A percentile compares a stretch with the other conserved stretches of the same genome.
These are phyloP conservation scores for Castanea crenata DNA, from an alignment of 306 rosid species.

Conservation along the genomic window DNA sequence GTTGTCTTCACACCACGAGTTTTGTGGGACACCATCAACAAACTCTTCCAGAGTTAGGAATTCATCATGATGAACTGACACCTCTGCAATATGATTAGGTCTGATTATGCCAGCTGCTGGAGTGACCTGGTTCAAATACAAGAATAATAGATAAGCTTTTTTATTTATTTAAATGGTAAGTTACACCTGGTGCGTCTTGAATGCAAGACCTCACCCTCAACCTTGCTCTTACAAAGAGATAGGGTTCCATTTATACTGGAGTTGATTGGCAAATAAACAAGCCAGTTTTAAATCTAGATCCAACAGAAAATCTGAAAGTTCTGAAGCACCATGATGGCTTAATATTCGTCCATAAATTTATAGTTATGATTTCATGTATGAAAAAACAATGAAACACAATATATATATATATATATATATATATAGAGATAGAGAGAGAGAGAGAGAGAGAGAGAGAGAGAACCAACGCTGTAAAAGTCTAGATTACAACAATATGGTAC, in stretches of 20 bases:
- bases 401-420: too few species aligned
- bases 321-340: not conserved
- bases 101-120: slow-evolving; percentile 81
- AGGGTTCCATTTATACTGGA: too few species aligned
- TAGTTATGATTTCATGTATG: not conserved
- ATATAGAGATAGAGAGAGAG: too few species aligned
- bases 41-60: slow-evolving; percentile 71
- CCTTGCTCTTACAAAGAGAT: too few species aligned
- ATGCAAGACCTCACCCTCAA: too few species aligned
- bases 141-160: not conserved
- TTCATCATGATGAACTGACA: slow-evolving; percentile 83
- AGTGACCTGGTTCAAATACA: slow-evolving; percentile 57
- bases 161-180: too few species aligned
- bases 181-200: too few species aligned
- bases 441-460: too few species aligned
- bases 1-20: slow-evolving; percentile 89
- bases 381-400: not conserved
- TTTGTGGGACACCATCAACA: slow-evolving; percentile 76
- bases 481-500: too few species aligned
- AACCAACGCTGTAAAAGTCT: too few species aligned
- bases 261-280: too few species aligned
- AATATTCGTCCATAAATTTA: not conserved
- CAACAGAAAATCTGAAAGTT: not conserved
- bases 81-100: slow-evolving; percentile 78
- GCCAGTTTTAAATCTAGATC: not conserved